These are phyloP conservation scores for Metarhizium guizhouense DNA, from an alignment of 2,329 filamentous ascomycete genomes.

Conservation along the genomic window DNA sequence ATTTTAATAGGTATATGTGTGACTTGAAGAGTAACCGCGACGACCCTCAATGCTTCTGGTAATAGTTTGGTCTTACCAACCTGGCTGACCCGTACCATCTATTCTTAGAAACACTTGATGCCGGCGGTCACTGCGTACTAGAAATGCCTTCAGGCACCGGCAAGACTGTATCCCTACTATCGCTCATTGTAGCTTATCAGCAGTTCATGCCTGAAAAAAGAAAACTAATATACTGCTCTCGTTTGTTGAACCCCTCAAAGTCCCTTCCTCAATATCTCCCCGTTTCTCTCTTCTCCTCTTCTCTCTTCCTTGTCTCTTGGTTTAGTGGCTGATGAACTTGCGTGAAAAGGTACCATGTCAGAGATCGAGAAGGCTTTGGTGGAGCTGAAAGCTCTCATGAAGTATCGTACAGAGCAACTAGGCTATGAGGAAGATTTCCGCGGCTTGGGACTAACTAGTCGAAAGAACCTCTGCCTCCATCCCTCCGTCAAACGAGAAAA, in stretches of 20 bases:
- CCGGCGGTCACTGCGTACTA: conserved; percentile 86
- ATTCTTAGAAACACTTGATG: conserved; percentile 66
- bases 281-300: not conserved
- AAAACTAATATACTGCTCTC: conserved; percentile 97
- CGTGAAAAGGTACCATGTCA: conserved; percentile 74
- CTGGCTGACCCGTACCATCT: not conserved
- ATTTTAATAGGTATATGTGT: conserved; percentile 41
- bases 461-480: conserved; percentile 94
- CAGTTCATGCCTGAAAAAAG: conserved; percentile 86
- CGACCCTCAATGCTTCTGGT: not conserved
- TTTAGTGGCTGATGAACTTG: not conserved
- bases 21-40: conserved; percentile 40
- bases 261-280: not conserved
- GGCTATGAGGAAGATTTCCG: conserved; percentile 88
- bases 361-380: conserved; percentile 97
- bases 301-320: not conserved
- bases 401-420: conserved; percentile 83
- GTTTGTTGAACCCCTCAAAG: conserved; percentile 28
- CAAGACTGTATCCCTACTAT: conserved; percentile 91
- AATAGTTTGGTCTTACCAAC: not conserved
- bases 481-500: conserved; percentile 95
- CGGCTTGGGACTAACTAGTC: conserved; percentile 83
- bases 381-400: conserved; percentile 88
- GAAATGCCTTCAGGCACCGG: conserved; percentile 99
- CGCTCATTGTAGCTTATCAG: conserved; percentile 94